These are phyloP conservation scores for Penicillium sp. DNA, from an alignment of 2,329 filamentous ascomycete species.

Conservation along the genomic window DNA sequence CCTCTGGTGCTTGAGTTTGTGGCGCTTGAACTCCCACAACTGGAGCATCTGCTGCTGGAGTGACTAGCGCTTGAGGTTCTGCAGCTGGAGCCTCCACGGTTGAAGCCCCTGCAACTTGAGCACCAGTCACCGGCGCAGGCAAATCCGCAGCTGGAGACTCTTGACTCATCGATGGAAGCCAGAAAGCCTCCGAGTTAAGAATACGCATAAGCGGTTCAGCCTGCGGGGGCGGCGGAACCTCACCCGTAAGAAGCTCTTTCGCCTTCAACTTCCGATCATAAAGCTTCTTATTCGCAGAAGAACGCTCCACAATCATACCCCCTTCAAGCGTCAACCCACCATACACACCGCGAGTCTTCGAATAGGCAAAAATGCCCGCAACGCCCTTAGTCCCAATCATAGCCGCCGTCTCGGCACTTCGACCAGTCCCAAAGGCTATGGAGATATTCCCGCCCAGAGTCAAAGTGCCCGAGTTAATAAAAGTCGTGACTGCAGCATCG, in stretches of 20 bases:
- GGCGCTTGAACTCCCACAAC: background rate
- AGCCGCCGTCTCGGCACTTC: conserved; percentile 92
- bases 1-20: background rate
- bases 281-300: conserved; percentile 92
- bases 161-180: background rate
- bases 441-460: conserved; percentile 94
- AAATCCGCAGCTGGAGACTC: background rate
- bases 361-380: conserved; percentile 91
- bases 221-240: conserved; percentile 75
- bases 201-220: conserved; percentile 82
- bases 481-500: conserved; percentile 80
- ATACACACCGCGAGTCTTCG: conserved; percentile 94
- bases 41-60: background rate
- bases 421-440: conserved; percentile 87
- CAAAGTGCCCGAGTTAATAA: conserved; percentile 84
- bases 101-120: background rate
- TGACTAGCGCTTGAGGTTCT: background rate
- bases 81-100: background rate
- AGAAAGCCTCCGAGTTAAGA: conserved; percentile 66
- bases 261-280: conserved; percentile 84
- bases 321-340: conserved; percentile 92
- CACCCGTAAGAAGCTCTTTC: conserved; percentile 77
- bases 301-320: conserved; percentile 84
- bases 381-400: conserved; percentile 85
- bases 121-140: background rate